Evolutionary conservation across 257 asterid genomes (phyloP).

Genomic region (Asclepias syriaca): DNA sequence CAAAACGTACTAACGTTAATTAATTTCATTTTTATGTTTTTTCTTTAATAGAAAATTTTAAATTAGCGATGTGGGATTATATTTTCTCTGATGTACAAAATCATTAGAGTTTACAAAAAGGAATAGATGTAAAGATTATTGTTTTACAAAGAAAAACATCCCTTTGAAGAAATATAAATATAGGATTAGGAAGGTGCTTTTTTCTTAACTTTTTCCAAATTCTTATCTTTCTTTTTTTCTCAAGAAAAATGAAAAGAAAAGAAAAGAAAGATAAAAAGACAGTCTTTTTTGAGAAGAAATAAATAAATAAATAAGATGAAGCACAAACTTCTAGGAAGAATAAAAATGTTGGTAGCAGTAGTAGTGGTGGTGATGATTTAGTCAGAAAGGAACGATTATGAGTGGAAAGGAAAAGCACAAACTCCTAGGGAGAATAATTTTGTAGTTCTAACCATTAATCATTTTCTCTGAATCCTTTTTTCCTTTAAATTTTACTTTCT

Average conservation of each 20-base stretch:
- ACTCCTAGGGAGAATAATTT: background rate
- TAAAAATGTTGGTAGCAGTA: background rate
- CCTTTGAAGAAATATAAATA: background rate
- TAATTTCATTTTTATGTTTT: background rate
- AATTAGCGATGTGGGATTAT: background rate
- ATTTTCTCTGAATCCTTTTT: background rate
- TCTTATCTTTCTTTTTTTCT: no score
- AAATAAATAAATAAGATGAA: no score
- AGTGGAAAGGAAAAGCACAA: background rate
- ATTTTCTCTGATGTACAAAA: background rate
- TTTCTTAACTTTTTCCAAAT: background rate
- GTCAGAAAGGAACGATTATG: background rate
- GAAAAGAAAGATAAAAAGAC: no score
- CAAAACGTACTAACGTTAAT: background rate
- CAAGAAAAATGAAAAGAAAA: no score
- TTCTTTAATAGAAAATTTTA: background rate
- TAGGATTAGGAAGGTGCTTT: background rate
- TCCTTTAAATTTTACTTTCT: no score
- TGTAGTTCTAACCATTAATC: background rate
- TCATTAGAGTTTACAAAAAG: background rate
- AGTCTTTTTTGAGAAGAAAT: background rate
- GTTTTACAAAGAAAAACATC: background rate
- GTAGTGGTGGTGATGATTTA: background rate
- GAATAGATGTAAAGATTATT: background rate
- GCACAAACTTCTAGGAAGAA: constrained; percentile 7